Evolutionary conservation across 352 stramenopile species (phyloP).

Genomic region (Blastocystis sp.): DNA sequence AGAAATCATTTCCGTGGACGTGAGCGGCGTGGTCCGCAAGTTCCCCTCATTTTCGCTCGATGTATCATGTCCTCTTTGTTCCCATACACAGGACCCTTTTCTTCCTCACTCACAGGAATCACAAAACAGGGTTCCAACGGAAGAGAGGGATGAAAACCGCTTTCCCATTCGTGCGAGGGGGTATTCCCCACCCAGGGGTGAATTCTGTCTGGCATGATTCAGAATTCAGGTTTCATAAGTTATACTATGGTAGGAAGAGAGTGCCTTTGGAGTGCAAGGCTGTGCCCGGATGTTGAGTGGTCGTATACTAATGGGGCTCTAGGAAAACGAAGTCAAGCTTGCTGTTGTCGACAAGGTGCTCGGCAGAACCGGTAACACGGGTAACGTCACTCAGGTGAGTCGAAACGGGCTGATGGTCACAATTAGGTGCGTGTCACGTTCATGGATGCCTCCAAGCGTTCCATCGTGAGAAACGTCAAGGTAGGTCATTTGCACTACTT

Average conservation of each 20-base stretch:
- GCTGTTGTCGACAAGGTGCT: constrained; percentile 97
- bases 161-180: no score
- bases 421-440: constrained; percentile 90
- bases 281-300: background rate
- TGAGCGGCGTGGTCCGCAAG: background rate
- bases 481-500: constrained; percentile 69
- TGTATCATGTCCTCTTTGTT: constrained; percentile 9
- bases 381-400: constrained; percentile 94
- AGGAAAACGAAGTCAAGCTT: constrained; percentile 84
- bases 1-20: constrained; percentile 49
- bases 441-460: constrained; percentile 95
- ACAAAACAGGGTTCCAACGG: no score
- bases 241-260: constrained; percentile 42
- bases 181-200: background rate
- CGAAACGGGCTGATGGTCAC: background rate
- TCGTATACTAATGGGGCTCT: constrained; percentile 8
- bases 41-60: constrained; percentile 64
- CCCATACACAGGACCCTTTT: background rate
- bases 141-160: no score
- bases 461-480: constrained; percentile 99
- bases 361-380: constrained; percentile 97
- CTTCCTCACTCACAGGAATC: no score
- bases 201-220: background rate
- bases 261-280: background rate
- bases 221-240: constrained; percentile 57